Conservation (phyloP, 495 filamentous ascomycete species). For the Penicillium bialowiezense region DNA sequence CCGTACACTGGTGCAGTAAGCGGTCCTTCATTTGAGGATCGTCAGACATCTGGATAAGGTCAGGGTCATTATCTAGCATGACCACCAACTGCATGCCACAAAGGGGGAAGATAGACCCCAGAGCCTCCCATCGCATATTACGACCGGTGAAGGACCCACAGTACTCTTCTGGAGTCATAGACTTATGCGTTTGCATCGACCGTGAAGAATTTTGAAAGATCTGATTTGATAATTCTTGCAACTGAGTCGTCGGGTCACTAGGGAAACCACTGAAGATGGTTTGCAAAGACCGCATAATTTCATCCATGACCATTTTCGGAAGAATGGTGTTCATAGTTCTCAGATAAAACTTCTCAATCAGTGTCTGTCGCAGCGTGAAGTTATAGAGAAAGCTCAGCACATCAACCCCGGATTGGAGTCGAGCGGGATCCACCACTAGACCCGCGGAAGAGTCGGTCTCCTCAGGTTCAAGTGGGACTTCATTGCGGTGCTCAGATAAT, state of each 20-base stretch:
- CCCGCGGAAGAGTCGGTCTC: slow-evolving; percentile 26
- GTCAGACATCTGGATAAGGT: slow-evolving; percentile 20
- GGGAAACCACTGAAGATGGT: slow-evolving; percentile 23
- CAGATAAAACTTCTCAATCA: slow-evolving; percentile 28
- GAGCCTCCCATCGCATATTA: slow-evolving; percentile 58
- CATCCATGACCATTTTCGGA: slow-evolving; percentile 23
- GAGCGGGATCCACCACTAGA: slow-evolving; percentile 26
- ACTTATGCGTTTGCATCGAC: slow-evolving; percentile 22
- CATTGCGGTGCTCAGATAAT: slow-evolving; percentile 36
- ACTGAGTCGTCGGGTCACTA: slow-evolving; percentile 23
- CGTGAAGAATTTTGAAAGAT: slow-evolving; percentile 36
- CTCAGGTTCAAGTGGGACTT: slow-evolving; percentile 38
- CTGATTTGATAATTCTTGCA: slow-evolving; percentile 27
- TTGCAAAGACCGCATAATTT: slow-evolving; percentile 27
- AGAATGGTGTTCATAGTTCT: slow-evolving; percentile 19
- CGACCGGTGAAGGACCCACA: slow-evolving; percentile 45
- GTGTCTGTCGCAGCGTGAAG: slow-evolving; percentile 17
- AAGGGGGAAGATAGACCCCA: slow-evolving; percentile 51
- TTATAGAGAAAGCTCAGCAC: slow-evolving; percentile 43
- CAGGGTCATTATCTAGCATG: slow-evolving; percentile 36
- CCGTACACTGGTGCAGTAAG: slow-evolving; percentile 35
- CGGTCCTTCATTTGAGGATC: slow-evolving; percentile 24
- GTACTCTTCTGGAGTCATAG: slow-evolving; percentile 36
- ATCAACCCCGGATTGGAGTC: slow-evolving; percentile 39
- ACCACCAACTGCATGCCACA: slow-evolving; percentile 42